A percentile compares a stretch with the other conserved stretches of the same genome.
Evolutionary conservation across 1,284 basidiomycete species (phyloP).

Genomic region (Ganoderma boninense): DNA sequence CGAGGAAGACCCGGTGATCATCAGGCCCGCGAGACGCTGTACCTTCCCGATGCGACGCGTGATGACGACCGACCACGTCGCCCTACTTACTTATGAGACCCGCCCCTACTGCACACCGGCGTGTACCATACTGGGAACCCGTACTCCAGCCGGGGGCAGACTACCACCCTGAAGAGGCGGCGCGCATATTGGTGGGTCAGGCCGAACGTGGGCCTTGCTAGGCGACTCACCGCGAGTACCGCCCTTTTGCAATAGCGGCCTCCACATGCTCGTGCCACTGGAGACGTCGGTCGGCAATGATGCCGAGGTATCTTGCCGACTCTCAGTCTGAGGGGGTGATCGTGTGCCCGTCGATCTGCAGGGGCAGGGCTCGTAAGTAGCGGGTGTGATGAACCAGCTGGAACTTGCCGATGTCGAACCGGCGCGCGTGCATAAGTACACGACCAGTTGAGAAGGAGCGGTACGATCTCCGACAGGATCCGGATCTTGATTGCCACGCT

Average conservation of each 20-base stretch:
- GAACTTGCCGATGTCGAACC: slow-evolving; percentile 17
- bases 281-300: slow-evolving; percentile 1
- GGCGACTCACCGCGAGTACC: background rate
- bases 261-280: slow-evolving; percentile 17
- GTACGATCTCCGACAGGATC: background rate
- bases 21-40: no score
- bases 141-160: no score
- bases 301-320: slow-evolving; percentile 8
- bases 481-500: slow-evolving; percentile 9
- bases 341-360: background rate
- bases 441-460: slow-evolving; percentile 13
- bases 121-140: no score
- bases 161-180: background rate
- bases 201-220: background rate
- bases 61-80: no score
- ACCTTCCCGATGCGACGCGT: no score
- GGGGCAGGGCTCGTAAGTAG: background rate
- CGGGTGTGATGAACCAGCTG: slow-evolving; percentile 8
- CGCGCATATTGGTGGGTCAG: background rate
- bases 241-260: background rate
- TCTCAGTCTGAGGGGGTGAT: background rate
- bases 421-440: slow-evolving; percentile 9
- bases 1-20: background rate
- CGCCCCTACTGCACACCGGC: no score
- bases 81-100: no score